A percentile compares a stretch with the other conserved stretches of the same genome.
These are phyloP conservation scores for Kluyveromyces siamensis DNA, from an alignment of 805 yeast genomes.

Conservation along the genomic window DNA sequence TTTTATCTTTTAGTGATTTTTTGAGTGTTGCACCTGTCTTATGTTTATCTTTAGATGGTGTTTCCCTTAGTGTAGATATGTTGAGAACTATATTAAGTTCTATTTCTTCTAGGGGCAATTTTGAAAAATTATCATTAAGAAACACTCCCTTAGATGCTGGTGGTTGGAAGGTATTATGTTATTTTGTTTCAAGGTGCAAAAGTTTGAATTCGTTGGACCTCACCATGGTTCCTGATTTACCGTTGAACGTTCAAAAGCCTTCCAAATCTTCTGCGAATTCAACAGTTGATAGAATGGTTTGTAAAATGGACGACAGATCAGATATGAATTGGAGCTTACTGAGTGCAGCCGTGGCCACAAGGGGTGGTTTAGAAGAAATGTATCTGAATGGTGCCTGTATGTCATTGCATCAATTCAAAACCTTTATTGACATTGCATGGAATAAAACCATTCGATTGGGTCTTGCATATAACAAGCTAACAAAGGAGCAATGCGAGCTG, in stretches of 20 bases:
- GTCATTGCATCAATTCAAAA: conserved; percentile 41
- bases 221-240: conserved; percentile 37
- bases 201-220: conserved; percentile 53
- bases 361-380: conserved; percentile 76
- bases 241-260: conserved; percentile 31
- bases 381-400: conserved; percentile 76
- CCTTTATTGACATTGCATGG: conserved; percentile 55
- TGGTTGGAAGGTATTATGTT: conserved; percentile 79
- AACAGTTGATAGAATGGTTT: conserved; percentile 30
- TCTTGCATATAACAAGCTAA: conserved; percentile 66
- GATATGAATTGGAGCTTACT: conserved; percentile 80
- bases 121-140: conserved; percentile 67
- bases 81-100: conserved; percentile 59
- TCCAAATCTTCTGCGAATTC: conserved; percentile 25
- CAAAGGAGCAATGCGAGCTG: conserved; percentile 45
- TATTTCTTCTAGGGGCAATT: conserved; percentile 48
- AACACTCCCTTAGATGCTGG: conserved; percentile 66
- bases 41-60: conserved; percentile 75
- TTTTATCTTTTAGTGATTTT: conserved; percentile 81
- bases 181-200: conserved; percentile 60
- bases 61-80: conserved; percentile 65
- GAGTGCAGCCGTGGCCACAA: conserved; percentile 61
- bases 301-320: conserved; percentile 37
- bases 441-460: conserved; percentile 58
- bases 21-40: conserved; percentile 75